phyloP scores from a whole-genome alignment of 768 basidiomycete species.

The Dacryopinax spathularia region DNA sequence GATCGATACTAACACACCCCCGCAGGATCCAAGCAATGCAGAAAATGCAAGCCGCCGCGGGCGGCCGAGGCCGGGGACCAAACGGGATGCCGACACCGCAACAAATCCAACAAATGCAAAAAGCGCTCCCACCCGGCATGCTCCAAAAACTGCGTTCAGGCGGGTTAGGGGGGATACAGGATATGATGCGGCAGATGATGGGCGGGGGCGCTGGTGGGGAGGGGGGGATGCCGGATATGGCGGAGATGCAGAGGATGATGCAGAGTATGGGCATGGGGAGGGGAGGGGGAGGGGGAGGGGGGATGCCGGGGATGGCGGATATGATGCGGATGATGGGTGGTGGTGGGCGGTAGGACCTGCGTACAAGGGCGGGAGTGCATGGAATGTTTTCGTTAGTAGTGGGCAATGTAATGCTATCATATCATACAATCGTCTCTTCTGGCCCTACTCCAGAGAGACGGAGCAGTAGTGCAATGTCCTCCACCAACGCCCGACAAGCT shows the following conservation, averaged over 20 bases:
- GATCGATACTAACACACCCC: constrained; percentile 8
- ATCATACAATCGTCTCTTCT: too few species aligned
- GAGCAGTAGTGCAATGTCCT: too few species aligned
- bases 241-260: constrained; percentile 94
- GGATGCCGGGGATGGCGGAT: constrained; percentile 23
- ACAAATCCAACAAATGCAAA: constrained; percentile 90
- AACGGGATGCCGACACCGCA: constrained; percentile 84
- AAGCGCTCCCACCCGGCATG: constrained; percentile 90
- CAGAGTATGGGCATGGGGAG: constrained; percentile 58
- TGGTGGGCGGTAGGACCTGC: constrained; percentile 11
- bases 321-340: constrained; percentile 32
- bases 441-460: too few species aligned
- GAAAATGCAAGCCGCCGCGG: constrained; percentile 79
- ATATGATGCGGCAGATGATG: constrained; percentile 99
- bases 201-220: constrained; percentile 58
- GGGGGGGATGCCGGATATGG: constrained; percentile 81
- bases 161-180: constrained; percentile 58
- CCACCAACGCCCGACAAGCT: background rate
- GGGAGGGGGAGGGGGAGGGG: constrained; percentile 23
- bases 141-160: constrained; percentile 79
- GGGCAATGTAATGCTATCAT: background rate
- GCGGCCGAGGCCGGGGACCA: constrained; percentile 72
- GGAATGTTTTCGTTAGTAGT: background rate
- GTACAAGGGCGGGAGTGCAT: too few species aligned
- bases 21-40: constrained; percentile 70